phyloP scores from a whole-genome alignment of 176 grass and related monocot genomes.

The Calamus simplicifolius region DNA sequence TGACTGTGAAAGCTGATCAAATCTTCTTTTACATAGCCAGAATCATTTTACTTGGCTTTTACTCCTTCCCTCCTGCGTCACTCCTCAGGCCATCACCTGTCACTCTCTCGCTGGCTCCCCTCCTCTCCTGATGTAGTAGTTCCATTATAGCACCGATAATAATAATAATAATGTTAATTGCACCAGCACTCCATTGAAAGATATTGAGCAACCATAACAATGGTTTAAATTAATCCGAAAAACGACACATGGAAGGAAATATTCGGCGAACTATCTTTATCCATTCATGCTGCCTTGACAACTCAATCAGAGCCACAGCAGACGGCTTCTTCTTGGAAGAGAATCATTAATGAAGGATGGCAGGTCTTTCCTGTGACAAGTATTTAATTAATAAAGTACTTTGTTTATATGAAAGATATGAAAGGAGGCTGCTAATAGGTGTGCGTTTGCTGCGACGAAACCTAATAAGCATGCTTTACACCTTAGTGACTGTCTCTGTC shows the following conservation, averaged over 20 bases:
- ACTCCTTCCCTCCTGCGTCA: not conserved
- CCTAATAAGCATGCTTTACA: not conserved
- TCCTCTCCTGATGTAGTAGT: not conserved
- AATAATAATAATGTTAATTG: too few species aligned
- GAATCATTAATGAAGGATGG: not conserved
- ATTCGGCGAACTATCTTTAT: too few species aligned
- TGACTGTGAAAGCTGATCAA: not conserved
- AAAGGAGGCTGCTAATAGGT: not conserved
- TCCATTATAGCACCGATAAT: not conserved
- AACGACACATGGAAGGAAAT: too few species aligned
- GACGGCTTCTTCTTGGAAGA: not conserved
- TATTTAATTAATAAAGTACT: not conserved
- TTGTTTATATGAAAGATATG: not conserved
- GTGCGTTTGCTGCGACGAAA: not conserved
- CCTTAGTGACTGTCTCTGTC: conserved; percentile 26
- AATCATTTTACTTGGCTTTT: conserved; percentile 7
- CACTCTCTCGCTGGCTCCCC: too few species aligned
- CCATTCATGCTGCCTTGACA: not conserved
- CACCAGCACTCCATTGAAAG: not conserved
- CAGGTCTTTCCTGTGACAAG: not conserved
- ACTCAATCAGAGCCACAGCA: not conserved
- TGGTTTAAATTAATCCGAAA: not conserved
- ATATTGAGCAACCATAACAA: not conserved
- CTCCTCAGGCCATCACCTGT: not conserved
- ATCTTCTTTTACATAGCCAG: not conserved